Percentiles rank a stretch among this genome's conserved stretches.
Evolutionary conservation across 2,329 filamentous ascomycete species (phyloP).

Genomic region (Celoporthe dispersa): DNA sequence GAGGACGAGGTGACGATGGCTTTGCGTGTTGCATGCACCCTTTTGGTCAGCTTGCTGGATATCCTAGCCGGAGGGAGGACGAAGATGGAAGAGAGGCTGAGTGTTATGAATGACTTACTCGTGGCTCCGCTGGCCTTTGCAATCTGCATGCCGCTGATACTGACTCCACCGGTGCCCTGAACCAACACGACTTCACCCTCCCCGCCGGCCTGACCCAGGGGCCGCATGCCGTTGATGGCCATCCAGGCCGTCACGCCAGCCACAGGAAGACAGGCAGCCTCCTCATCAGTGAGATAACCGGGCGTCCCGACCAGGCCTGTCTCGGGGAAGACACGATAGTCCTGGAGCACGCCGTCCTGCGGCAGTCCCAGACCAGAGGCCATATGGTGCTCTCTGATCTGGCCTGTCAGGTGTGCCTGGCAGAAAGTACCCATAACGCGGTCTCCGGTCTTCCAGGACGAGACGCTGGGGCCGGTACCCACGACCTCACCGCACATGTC

Average conservation of each 20-base stretch:
- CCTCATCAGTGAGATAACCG: conserved; percentile 60
- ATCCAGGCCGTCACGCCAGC: conserved; percentile 69
- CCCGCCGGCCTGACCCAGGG: conserved; percentile 55
- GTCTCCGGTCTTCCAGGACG: conserved; percentile 58
- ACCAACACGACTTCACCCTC: conserved; percentile 51
- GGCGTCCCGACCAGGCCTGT: conserved; percentile 61
- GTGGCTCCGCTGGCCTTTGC: conserved; percentile 56
- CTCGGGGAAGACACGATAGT: conserved; percentile 63
- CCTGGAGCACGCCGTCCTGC: conserved; percentile 58
- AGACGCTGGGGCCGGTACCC: conserved; percentile 48
- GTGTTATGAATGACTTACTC: conserved; percentile 46
- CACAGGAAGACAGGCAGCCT: conserved; percentile 65
- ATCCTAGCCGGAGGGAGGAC: conserved; percentile 19
- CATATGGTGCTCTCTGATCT: conserved; percentile 60
- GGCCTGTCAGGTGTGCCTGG: conserved; percentile 60
- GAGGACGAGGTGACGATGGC: conserved; percentile 60
- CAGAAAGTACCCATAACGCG: conserved; percentile 71
- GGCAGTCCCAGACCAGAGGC: conserved; percentile 64
- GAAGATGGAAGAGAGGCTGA: neutral
- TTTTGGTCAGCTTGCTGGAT: conserved; percentile 41
- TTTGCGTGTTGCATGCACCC: conserved; percentile 40
- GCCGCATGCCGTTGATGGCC: conserved; percentile 64
- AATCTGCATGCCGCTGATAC: conserved; percentile 56
- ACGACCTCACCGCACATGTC: conserved; percentile 71
- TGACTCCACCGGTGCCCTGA: conserved; percentile 60